A percentile compares a stretch with the other conserved stretches of the same genome.
Conservation (phyloP, 2,329 filamentous ascomycete species). For the Penicillium sp. region DNA sequence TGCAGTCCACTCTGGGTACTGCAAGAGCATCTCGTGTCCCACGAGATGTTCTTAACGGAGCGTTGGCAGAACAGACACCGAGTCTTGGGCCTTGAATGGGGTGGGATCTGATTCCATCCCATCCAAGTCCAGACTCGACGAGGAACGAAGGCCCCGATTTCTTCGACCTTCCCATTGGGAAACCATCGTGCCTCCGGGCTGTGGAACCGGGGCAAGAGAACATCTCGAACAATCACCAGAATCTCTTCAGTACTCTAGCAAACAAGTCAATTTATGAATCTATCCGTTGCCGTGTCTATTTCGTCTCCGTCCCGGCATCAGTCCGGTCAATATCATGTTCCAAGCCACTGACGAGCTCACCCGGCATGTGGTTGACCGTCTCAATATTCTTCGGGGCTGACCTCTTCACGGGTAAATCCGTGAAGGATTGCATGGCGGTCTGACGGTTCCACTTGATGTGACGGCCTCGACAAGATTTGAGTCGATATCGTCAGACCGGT, state of each 20-base stretch:
- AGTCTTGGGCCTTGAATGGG: slow-evolving; percentile 15
- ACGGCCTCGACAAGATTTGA: no score
- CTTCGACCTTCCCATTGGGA: slow-evolving; percentile 13
- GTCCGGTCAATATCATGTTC: not conserved
- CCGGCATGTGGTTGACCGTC: no score
- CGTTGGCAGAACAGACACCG: slow-evolving; percentile 61
- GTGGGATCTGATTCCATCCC: not conserved
- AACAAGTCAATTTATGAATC: slow-evolving; percentile 6
- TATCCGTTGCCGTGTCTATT: not conserved
- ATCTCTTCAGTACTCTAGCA: slow-evolving; percentile 20
- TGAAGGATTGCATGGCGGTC: no score
- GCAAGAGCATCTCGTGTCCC: slow-evolving; percentile 61
- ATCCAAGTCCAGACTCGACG: slow-evolving; percentile 12
- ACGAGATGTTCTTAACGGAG: slow-evolving; percentile 73
- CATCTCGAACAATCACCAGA: slow-evolving; percentile 38
- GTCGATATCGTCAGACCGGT: no score
- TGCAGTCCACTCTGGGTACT: slow-evolving; percentile 64
- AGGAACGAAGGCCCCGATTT: slow-evolving; percentile 38
- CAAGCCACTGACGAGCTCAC: not conserved
- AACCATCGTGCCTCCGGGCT: slow-evolving; percentile 11
- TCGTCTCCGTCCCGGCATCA: not conserved
- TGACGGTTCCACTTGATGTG: no score
- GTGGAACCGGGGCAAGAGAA: slow-evolving; percentile 40
- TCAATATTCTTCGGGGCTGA: no score
- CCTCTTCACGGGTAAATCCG: no score